These are phyloP conservation scores for Inosperma sp. DNA, from an alignment of 768 basidiomycete species.

Conservation along the genomic window DNA sequence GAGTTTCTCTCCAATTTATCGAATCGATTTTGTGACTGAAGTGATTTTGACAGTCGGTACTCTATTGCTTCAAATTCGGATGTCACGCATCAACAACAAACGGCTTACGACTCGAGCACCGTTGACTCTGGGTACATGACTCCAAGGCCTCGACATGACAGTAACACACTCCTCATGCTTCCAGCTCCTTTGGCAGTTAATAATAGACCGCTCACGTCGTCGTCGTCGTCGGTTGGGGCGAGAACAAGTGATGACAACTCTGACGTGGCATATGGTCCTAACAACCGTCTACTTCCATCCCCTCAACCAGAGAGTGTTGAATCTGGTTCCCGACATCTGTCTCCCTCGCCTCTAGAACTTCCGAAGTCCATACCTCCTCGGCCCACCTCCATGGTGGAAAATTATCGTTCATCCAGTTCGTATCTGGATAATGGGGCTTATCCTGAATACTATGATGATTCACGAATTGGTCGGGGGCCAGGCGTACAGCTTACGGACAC, in stretches of 20 bases:
- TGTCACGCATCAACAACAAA: conserved; percentile 52
- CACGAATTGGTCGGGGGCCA: conserved; percentile 35
- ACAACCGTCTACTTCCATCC: conserved; percentile 42
- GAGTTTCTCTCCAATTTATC: conserved; percentile 26
- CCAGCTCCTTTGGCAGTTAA: conserved; percentile 69
- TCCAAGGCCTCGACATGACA: conserved; percentile 59
- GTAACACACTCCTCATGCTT: conserved; percentile 65
- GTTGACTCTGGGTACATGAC: conserved; percentile 47
- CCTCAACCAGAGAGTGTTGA: conserved; percentile 40
- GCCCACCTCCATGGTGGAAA: conserved; percentile 40
- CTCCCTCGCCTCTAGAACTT: conserved; percentile 25
- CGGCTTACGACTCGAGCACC: conserved; percentile 54
- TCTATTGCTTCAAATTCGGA: conserved; percentile 79
- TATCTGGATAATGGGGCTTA: conserved; percentile 28
- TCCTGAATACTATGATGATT: conserved; percentile 31
- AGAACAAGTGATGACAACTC: conserved; percentile 49
- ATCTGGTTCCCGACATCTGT: conserved; percentile 32
- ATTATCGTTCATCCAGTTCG: conserved; percentile 48
- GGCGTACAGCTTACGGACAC: conserved; percentile 78
- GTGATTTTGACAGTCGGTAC: conserved; percentile 48
- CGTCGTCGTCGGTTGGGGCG: conserved; percentile 41
- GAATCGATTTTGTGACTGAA: conserved; percentile 7
- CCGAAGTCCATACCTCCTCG: conserved; percentile 21
- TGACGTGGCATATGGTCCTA: conserved; percentile 37
- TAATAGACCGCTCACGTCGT: conserved; percentile 47